Percentiles rank a stretch among this genome's conserved stretches.
Conservation (phyloP, 768 basidiomycete genomes). For the Tephrocybe sp. region DNA sequence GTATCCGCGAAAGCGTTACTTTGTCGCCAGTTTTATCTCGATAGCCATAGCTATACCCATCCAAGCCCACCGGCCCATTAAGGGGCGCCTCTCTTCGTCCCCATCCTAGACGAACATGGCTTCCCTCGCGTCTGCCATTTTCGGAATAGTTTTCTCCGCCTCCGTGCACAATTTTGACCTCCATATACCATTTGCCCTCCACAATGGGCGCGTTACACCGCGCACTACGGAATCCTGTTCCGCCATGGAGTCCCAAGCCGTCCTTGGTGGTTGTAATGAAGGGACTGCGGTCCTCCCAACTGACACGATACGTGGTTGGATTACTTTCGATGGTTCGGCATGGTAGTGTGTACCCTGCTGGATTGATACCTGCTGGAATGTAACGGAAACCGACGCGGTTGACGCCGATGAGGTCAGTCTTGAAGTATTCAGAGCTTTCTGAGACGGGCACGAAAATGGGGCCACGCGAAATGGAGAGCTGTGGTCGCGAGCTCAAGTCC, state of each 20-base stretch:
- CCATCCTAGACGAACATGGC: conserved; percentile 91
- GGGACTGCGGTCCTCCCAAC: conserved; percentile 90
- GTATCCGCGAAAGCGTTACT: conserved; percentile 79
- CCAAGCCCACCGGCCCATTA: conserved; percentile 89
- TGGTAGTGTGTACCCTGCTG: conserved; percentile 52
- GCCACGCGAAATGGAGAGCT: conserved; percentile 72
- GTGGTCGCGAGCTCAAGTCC: conserved; percentile 69
- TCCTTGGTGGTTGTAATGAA: conserved; percentile 80
- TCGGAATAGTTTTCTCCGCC: conserved; percentile 61
- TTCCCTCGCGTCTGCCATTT: conserved; percentile 55
- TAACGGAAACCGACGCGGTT: conserved; percentile 83
- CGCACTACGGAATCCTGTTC: conserved; percentile 89
- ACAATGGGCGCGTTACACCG: conserved; percentile 88
- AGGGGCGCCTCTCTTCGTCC: conserved; percentile 90
- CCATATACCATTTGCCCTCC: conserved; percentile 93
- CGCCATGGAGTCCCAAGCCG: conserved; percentile 72
- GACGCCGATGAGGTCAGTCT: conserved; percentile 69
- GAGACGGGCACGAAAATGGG: conserved; percentile 65
- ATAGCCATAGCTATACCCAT: conserved; percentile 90
- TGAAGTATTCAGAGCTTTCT: conserved; percentile 56
- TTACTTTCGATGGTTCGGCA: conserved; percentile 83
- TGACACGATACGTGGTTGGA: conserved; percentile 68
- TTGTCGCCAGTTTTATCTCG: conserved; percentile 94
- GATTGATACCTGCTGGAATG: conserved; percentile 73
- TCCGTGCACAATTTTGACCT: conserved; percentile 77